phyloP scores from a whole-genome alignment of 805 yeast species.

The Wickerhamomyces subpelliculosus region DNA sequence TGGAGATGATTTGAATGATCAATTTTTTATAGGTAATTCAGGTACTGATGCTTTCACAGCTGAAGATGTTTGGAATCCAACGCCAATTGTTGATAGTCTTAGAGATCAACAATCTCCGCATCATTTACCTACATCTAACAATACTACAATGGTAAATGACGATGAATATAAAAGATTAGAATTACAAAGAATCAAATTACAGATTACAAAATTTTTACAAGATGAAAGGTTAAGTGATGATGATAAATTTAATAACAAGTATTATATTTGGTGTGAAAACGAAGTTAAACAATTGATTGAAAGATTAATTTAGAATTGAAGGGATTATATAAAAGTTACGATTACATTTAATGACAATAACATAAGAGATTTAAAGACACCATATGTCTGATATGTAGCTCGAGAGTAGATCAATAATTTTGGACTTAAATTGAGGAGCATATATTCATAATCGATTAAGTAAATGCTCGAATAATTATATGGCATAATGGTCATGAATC shows the following conservation, averaged over 20 bases:
- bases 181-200: conserved; percentile 21
- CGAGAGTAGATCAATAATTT: too few species aligned
- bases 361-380: too few species aligned
- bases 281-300: conserved; percentile 24
- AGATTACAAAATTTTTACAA: conserved; percentile 20
- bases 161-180: conserved; percentile 23
- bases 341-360: too few species aligned
- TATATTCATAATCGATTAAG: too few species aligned
- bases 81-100: background rate
- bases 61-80: conserved; percentile 6
- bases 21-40: background rate
- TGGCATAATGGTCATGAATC: too few species aligned
- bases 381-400: too few species aligned
- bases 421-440: too few species aligned
- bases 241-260: conserved; percentile 22
- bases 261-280: conserved; percentile 20
- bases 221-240: conserved; percentile 24
- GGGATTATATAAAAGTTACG: too few species aligned
- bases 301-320: conserved; percentile 12
- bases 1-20: background rate
- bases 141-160: conserved; percentile 3
- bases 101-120: too few species aligned
- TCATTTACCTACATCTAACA: background rate
- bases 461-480: too few species aligned
- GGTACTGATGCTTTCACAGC: background rate